phyloP scores from a whole-genome alignment of 2,329 filamentous ascomycete species.

The Hymenoscyphus salicellus region DNA sequence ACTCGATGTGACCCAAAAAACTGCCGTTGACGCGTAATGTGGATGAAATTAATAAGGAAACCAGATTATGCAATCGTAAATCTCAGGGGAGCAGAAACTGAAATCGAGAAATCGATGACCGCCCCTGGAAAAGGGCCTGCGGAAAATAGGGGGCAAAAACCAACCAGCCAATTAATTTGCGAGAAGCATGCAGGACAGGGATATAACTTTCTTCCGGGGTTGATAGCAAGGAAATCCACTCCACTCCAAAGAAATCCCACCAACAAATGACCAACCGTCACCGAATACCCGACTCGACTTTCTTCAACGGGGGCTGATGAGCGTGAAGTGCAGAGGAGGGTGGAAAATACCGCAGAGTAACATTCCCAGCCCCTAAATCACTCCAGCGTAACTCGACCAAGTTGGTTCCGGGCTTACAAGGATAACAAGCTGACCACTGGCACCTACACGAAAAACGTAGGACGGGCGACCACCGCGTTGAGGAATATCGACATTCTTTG shows the following conservation, averaged over 20 bases:
- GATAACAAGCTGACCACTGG: neutral
- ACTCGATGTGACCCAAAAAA: no score
- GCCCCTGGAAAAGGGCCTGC: neutral
- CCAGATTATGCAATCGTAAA: neutral
- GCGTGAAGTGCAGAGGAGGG: neutral
- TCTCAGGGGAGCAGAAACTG: neutral
- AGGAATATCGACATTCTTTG: neutral
- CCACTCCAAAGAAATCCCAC: neutral
- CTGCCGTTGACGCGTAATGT: neutral
- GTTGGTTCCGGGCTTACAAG: neutral
- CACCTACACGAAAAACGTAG: neutral
- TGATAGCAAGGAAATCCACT: neutral
- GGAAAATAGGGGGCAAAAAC: neutral
- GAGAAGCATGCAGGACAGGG: neutral
- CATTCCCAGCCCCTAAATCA: neutral
- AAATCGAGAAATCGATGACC: neutral
- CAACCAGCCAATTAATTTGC: neutral
- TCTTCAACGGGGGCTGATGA: neutral
- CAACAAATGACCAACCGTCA: neutral
- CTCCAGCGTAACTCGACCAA: neutral
- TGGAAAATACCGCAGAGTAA: neutral
- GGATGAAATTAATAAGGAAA: neutral
- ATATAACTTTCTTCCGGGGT: neutral
- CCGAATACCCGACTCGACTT: neutral
- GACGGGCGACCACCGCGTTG: neutral